Conservation (phyloP, 164 flowering plant species). For the Vitis labrusca region DNA sequence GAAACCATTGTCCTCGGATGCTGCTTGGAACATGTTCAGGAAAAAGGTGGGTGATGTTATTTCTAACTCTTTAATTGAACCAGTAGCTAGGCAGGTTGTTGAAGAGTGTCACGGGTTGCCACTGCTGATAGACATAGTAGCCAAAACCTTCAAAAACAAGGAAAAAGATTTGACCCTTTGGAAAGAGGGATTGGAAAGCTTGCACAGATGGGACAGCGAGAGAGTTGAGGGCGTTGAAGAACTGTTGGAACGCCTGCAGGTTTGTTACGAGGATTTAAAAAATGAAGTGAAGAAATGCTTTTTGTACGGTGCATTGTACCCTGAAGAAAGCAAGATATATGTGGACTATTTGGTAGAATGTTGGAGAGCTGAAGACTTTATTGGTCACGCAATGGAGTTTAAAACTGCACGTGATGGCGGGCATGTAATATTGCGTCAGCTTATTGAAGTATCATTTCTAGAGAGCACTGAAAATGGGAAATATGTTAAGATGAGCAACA, state of each 20-base stretch:
- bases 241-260: constrained; percentile 8
- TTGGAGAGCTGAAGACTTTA: constrained; percentile 23
- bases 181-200: constrained; percentile 10
- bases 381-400: background rate
- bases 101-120: constrained; percentile 25
- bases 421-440: constrained; percentile 10
- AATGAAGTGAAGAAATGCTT: constrained; percentile 11
- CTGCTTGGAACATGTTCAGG: constrained; percentile 26
- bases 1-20: constrained; percentile 10
- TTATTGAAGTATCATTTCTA: constrained; percentile 12
- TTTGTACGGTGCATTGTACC: constrained; percentile 24
- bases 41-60: constrained; percentile 9
- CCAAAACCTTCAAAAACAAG: constrained; percentile 13
- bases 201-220: background rate
- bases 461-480: constrained; percentile 9
- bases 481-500: constrained; percentile 20
- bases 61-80: background rate
- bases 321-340: constrained; percentile 15
- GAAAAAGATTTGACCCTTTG: constrained; percentile 1
- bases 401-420: constrained; percentile 10
- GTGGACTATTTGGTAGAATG: constrained; percentile 16
- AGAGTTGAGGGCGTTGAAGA: constrained; percentile 10
- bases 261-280: constrained; percentile 17
- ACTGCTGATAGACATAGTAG: constrained; percentile 9
- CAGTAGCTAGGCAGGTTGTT: background rate